Base-by-base conservation (phyloP, 108 stramenopile species). In the Cyclotella cryptica region DNA sequence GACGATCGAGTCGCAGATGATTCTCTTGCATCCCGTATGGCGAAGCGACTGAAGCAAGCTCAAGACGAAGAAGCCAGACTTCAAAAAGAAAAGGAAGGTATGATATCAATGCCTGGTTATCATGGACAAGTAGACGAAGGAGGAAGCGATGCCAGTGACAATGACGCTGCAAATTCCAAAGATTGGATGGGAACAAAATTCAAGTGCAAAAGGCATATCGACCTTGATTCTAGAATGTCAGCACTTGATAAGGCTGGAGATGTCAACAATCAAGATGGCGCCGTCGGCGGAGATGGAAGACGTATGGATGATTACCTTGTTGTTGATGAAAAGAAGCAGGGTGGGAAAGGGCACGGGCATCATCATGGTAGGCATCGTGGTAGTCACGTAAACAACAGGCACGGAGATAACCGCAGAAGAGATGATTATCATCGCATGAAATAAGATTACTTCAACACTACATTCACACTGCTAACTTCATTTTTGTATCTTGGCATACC, bases 191-290 rank as follows among this genome's bases (percentile, higher is more conserved):
- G 54, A 51, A 89, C 93, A 12, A 87, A 69, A 54, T 92, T 97
- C 80, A 89, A 92, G 67, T 97, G 94, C 69, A 86, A 84, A 49
- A 59, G 74, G 47, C 96, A 97, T 75, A 82, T 92, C 49, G 94
- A 95, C 63, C 78, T 85, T 49, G 73, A 74, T 47, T 84, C 87
- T 12, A 77, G 76, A 64, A 55, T 72, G 75, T 44, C 66, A 24
- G 66, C 76, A n/a, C n/a, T 81, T 24, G 79, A 80, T 15, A 72
- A 69, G 41, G 72, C 62, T 59, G 77, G 80, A 57, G 55, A 57
- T 47, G 58, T 49, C 14, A 60, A 57, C 24, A 51, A 51, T 8
- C 6, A 17, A 51, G 79, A 73, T 18, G 67, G 70, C 39, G 60
- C 63, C n/a, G 52, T 74, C 41, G 95, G 88, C 15, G 91, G 88